These are phyloP conservation scores for Leishmania gerbilli DNA, from an alignment of 208 protist species.

Conservation along the genomic window DNA sequence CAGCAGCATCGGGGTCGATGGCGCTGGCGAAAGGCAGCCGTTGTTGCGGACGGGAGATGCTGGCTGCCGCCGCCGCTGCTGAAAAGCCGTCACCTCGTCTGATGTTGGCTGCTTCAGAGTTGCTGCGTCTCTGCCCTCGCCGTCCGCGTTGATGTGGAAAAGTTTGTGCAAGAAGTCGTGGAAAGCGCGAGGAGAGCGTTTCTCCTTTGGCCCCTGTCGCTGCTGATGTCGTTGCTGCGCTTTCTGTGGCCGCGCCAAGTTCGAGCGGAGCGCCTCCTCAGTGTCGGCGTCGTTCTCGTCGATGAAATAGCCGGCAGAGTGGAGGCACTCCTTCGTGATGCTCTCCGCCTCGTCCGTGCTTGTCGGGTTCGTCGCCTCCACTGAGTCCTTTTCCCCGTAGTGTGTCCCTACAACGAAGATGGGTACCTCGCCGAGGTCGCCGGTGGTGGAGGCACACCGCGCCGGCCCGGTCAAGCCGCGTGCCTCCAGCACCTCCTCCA, in stretches of 20 bases:
- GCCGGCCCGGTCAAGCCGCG: conserved; percentile 21
- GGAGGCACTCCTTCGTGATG: conserved; percentile 19
- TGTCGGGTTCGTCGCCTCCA: conserved; percentile 20
- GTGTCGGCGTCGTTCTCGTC: conserved; percentile 15
- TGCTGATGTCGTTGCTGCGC: neutral
- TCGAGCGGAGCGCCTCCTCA: neutral
- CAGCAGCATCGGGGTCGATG: neutral
- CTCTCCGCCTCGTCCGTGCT: conserved; percentile 13
- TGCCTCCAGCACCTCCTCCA: conserved; percentile 40
- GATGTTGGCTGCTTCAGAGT: neutral
- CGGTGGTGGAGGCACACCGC: conserved; percentile 15
- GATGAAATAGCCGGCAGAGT: conserved; percentile 32
- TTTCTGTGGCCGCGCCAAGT: neutral
- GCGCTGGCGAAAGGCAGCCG: neutral
- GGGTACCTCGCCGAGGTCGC: conserved; percentile 35
- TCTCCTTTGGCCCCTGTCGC: conserved; percentile 3
- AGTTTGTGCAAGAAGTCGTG: conserved; percentile 7
- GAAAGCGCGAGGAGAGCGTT: conserved; percentile 14
- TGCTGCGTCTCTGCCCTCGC: neutral
- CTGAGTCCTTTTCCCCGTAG: conserved; percentile 19
- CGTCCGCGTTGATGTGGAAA: conserved; percentile 3
- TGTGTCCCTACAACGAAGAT: conserved; percentile 67
- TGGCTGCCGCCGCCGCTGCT: neutral
- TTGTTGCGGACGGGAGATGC: neutral
- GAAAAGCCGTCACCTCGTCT: neutral